phyloP scores from a whole-genome alignment of 352 stramenopile genomes.

The Pythium insidiosum region DNA sequence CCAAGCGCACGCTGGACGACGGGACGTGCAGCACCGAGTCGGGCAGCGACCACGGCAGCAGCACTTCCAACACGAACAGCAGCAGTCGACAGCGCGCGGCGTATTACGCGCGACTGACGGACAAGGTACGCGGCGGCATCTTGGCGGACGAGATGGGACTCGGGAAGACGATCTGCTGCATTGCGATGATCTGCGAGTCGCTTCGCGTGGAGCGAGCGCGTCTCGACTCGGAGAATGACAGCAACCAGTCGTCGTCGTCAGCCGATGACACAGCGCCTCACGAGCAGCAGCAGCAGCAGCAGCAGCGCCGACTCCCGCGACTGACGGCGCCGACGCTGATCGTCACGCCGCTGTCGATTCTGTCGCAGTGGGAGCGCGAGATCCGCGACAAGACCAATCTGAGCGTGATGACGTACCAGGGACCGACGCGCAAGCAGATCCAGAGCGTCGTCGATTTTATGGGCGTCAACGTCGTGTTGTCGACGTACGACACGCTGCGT shows the following conservation, averaged over 20 bases:
- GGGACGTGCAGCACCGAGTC: no score
- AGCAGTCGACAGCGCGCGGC: constrained; percentile 15
- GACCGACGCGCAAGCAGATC: constrained; percentile 48
- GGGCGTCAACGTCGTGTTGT: constrained; percentile 69
- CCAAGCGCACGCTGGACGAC: not conserved
- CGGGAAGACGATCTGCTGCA: constrained; percentile 87
- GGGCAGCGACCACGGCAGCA: not conserved
- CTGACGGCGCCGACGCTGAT: constrained; percentile 63
- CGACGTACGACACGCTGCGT: constrained; percentile 73
- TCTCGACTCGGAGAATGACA: constrained; percentile 7
- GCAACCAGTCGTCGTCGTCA: constrained; percentile 3
- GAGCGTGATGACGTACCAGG: constrained; percentile 71
- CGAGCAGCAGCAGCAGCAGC: no score
- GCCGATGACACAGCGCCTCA: not conserved
- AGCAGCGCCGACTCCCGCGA: no score
- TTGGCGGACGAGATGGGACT: constrained; percentile 87
- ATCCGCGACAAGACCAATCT: constrained; percentile 73
- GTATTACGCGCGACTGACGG: constrained; percentile 15
- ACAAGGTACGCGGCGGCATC: constrained; percentile 56
- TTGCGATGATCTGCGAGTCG: constrained; percentile 70
- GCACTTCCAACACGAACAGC: not conserved
- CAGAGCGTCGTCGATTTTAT: constrained; percentile 66
- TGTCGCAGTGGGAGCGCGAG: constrained; percentile 82
- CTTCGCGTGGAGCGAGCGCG: constrained; percentile 34
- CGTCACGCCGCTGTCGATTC: constrained; percentile 75